phyloP scores from a whole-genome alignment of 2,329 filamentous ascomycete genomes.

The Trichoderma semiorbis region DNA sequence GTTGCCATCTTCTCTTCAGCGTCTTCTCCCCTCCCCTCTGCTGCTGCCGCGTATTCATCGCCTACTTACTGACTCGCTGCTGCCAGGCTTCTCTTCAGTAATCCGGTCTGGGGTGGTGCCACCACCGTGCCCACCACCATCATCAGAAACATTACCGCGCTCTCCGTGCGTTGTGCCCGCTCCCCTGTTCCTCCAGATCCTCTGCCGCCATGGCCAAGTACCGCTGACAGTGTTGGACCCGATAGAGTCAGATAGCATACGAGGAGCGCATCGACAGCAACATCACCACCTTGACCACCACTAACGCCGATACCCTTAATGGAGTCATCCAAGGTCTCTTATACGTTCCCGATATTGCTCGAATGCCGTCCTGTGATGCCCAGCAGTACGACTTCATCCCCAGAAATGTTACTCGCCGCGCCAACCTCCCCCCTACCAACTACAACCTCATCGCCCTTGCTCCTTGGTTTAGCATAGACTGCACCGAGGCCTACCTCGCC shows the following conservation, averaged over 20 bases:
- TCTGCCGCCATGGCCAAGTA: not conserved
- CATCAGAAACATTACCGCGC: conserved; percentile 54
- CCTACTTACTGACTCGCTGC: conserved; percentile 15
- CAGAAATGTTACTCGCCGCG: conserved; percentile 66
- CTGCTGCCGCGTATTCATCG: not conserved
- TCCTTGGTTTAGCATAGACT: conserved; percentile 76
- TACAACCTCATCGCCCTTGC: conserved; percentile 78
- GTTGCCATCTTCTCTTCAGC: not conserved
- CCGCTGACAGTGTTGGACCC: conserved; percentile 22
- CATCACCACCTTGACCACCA: conserved; percentile 73
- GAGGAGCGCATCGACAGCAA: conserved; percentile 51
- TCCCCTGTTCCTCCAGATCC: not conserved
- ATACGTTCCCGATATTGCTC: conserved; percentile 71
- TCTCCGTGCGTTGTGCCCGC: conserved; percentile 51
- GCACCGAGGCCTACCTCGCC: conserved; percentile 69
- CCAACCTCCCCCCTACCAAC: conserved; percentile 64
- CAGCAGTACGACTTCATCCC: conserved; percentile 66
- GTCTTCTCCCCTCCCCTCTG: not conserved
- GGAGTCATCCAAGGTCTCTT: conserved; percentile 72
- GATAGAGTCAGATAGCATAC: conserved; percentile 48
- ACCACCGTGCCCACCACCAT: conserved; percentile 51
- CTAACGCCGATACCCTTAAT: conserved; percentile 56
- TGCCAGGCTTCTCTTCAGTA: conserved; percentile 56
- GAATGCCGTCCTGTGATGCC: conserved; percentile 58
- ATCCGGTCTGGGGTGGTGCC: conserved; percentile 52